These are phyloP conservation scores for Pythium angustatum DNA, from an alignment of 352 stramenopile species.

Conservation along the genomic window DNA sequence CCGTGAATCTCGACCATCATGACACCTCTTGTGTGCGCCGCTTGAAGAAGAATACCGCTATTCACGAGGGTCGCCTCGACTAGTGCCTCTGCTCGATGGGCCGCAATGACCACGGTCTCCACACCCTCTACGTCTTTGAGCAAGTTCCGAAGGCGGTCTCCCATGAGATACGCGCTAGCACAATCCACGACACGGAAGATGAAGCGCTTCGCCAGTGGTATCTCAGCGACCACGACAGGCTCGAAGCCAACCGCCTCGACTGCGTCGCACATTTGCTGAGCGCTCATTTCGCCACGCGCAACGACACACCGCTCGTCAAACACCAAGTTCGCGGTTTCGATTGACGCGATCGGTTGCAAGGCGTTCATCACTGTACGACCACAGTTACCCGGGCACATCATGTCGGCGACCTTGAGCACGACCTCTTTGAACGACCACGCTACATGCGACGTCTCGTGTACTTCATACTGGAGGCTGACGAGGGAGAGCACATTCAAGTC, in stretches of 20 bases:
- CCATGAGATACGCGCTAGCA: slow-evolving; percentile 20
- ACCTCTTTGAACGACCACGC: slow-evolving; percentile 63
- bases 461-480: slow-evolving; percentile 30
- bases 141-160: slow-evolving; percentile 22
- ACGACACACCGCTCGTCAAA: slow-evolving; percentile 67
- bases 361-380: slow-evolving; percentile 72
- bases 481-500: slow-evolving; percentile 34
- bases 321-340: slow-evolving; percentile 51
- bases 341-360: slow-evolving; percentile 39
- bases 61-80: slow-evolving; percentile 56
- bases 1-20: slow-evolving; percentile 58
- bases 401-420: slow-evolving; percentile 63
- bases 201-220: slow-evolving; percentile 49
- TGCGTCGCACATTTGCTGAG: slow-evolving; percentile 37
- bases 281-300: slow-evolving; percentile 51
- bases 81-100: slow-evolving; percentile 59
- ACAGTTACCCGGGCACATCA: slow-evolving; percentile 84
- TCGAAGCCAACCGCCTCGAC: slow-evolving; percentile 68
- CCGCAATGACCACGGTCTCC: slow-evolving; percentile 56
- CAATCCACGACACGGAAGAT: slow-evolving; percentile 53
- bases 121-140: slow-evolving; percentile 60
- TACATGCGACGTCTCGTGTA: slow-evolving; percentile 43
- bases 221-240: slow-evolving; percentile 38
- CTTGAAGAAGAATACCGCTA: slow-evolving; percentile 39
- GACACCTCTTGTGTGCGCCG: slow-evolving; percentile 39